A percentile compares a stretch with the other conserved stretches of the same genome.
Evolutionary conservation across 176 grass and related monocot species (phyloP).

Genomic region (Hordeum marinum): DNA sequence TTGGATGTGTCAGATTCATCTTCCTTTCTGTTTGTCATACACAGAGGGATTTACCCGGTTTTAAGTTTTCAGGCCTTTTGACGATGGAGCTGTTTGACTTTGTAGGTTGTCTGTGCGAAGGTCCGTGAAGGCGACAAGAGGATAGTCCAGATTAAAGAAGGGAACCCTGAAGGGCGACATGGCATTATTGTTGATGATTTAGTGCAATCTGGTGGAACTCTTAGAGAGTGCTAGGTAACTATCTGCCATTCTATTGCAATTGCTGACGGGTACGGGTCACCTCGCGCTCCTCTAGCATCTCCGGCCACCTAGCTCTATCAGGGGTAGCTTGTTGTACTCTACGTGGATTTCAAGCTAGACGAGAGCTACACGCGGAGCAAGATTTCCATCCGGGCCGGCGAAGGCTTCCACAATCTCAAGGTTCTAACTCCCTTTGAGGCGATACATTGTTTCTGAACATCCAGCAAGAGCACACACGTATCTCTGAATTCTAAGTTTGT

Average conservation of each 20-base stretch:
- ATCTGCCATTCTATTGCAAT: neutral
- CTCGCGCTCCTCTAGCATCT: no score
- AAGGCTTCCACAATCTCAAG: no score
- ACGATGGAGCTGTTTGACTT: neutral
- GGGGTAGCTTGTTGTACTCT: no score
- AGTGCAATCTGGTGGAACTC: slow-evolving; percentile 88
- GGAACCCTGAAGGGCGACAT: slow-evolving; percentile 67
- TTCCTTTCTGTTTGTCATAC: neutral
- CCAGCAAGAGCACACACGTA: no score
- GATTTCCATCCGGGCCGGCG: no score
- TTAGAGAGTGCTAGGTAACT: slow-evolving; percentile 88
- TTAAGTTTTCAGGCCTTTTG: neutral
- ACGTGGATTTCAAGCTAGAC: no score
- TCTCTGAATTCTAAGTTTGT: no score
- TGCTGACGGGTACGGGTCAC: neutral
- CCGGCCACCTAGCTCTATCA: no score
- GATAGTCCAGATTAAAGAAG: slow-evolving; percentile 77
- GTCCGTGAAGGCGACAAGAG: slow-evolving; percentile 81
- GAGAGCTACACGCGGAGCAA: no score
- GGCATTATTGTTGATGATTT: slow-evolving; percentile 96
- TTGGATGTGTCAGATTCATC: neutral
- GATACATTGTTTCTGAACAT: no score
- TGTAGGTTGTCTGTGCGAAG: slow-evolving; percentile 81
- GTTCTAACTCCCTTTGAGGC: no score
- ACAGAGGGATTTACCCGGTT: neutral